Conservation (phyloP, 176 grass and related monocot species). For the Triticum monococcum region DNA sequence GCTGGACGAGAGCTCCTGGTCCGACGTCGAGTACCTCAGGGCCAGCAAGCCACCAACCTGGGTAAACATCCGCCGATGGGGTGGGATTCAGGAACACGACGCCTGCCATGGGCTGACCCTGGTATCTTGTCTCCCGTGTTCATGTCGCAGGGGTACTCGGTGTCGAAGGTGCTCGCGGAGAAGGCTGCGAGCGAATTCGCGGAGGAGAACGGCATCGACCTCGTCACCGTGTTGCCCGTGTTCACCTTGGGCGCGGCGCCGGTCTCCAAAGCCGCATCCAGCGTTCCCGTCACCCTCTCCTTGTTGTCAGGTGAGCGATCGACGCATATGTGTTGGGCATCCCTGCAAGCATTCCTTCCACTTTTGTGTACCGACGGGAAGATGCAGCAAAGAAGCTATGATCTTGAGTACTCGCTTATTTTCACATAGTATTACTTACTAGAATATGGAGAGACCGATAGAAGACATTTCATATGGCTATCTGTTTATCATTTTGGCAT, state of each 20-base stretch:
- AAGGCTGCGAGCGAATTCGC: constrained; percentile 24
- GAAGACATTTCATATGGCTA: no score
- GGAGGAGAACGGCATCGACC: constrained; percentile 22
- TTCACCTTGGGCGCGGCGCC: constrained; percentile 33
- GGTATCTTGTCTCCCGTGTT: no score
- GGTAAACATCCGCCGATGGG: not conserved
- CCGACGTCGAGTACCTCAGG: constrained; percentile 24
- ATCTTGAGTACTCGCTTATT: no score
- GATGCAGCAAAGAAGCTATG: no score
- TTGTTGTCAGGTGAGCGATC: constrained; percentile 25
- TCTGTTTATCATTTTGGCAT: no score
- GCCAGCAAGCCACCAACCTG: constrained; percentile 13
- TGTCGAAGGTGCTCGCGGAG: constrained; percentile 37
- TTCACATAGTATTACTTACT: no score
- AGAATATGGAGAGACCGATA: no score
- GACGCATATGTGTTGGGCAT: no score
- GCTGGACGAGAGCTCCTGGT: not conserved
- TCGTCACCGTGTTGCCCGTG: constrained; percentile 33
- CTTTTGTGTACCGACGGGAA: not conserved
- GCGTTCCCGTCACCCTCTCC: constrained; percentile 22
- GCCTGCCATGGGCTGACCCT: no score
- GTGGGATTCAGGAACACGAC: no score
- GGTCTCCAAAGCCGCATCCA: not conserved
- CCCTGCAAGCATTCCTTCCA: not conserved
- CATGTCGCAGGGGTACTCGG: constrained; percentile 26